These are phyloP conservation scores for Neurospora hispaniola DNA, from an alignment of 495 filamentous ascomycete genomes.

Conservation along the genomic window DNA sequence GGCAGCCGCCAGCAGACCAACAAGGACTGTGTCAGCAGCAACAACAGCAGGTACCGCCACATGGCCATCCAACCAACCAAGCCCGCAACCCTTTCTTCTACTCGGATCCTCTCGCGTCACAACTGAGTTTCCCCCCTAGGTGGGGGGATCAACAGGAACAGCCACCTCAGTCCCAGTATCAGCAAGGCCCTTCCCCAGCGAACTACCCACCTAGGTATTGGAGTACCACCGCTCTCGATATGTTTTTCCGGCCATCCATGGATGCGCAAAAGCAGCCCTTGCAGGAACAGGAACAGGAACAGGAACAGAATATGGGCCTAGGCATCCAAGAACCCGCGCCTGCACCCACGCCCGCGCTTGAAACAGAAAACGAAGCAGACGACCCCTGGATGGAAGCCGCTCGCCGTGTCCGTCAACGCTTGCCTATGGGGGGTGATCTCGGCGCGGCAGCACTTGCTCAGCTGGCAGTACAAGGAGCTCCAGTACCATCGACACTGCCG, in stretches of 20 bases:
- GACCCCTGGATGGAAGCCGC: not conserved
- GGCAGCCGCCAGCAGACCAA: not conserved
- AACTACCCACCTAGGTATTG: not conserved
- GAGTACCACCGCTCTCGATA: not conserved
- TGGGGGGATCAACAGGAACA: not conserved
- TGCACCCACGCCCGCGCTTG: not conserved
- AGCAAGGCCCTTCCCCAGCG: not conserved
- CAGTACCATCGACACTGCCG: not conserved
- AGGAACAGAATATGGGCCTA: not conserved
- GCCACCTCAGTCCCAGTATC: not conserved
- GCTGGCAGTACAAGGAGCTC: not conserved
- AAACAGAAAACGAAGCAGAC: not conserved
- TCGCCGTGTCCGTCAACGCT: not conserved
- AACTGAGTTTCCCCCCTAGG: slow-evolving; percentile 7
- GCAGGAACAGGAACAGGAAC: not conserved
- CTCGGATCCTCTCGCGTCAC: slow-evolving; percentile 5
- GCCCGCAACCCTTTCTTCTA: slow-evolving; percentile 11
- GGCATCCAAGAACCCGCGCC: not conserved
- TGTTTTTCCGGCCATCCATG: not conserved
- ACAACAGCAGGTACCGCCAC: not conserved
- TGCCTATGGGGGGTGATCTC: not conserved
- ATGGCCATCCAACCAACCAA: not conserved
- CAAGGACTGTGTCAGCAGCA: not conserved
- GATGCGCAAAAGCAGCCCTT: not conserved
- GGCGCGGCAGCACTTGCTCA: not conserved